Evolutionary conservation across 345 rosid genomes (phyloP), one percentile per base, ranked within the genome.

Genomic region (Gossypium sturtianum): DNA sequence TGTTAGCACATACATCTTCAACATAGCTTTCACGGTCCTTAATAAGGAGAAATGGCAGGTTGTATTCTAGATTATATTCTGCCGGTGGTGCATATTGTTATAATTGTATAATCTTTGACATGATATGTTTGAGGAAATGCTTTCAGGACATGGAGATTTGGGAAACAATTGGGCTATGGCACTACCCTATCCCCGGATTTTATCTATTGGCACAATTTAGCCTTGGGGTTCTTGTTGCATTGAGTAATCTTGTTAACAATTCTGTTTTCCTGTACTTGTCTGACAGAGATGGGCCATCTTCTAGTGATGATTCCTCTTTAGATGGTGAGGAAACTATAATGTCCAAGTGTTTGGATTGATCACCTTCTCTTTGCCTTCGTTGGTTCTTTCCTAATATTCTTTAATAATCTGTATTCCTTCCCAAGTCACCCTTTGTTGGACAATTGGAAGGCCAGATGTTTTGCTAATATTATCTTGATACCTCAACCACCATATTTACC

Each of bases 211-310:
- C 75, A 57, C 75, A 72, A 72, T 72, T 72, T 72, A 20, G 66
- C 20, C 75, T 72, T 2, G 75, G 75, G 51, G 67, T 72, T 59
- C 75, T 72, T 72, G 67, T 72, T 72, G 75, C 75, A 6, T 59
- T 72, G 75, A 59, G 66, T 58, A 72, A 72, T 72, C 75, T 72
- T 72, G 75, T 72, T 15, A 72, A 72, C 75, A 72, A 72, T 61
- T 72, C 75, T 27, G 75, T 72, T 45, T 59, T 72, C 66, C 17
- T 72, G 8, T 58, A 72, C 67, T 56, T 72, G 43, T 23, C 75
- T 72, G 75, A 72, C 4, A 58, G 57, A 38, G 75, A 72, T 23
- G 75, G 66, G 19, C 75, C 19, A 3, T 44, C 54, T 59, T 72
- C 56, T 4, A 72, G 67, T 27, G 67, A 72, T 25, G 75, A 60